Base-by-base conservation (phyloP, 805 yeast species). In the Kodamaea jinghongensis region DNA sequence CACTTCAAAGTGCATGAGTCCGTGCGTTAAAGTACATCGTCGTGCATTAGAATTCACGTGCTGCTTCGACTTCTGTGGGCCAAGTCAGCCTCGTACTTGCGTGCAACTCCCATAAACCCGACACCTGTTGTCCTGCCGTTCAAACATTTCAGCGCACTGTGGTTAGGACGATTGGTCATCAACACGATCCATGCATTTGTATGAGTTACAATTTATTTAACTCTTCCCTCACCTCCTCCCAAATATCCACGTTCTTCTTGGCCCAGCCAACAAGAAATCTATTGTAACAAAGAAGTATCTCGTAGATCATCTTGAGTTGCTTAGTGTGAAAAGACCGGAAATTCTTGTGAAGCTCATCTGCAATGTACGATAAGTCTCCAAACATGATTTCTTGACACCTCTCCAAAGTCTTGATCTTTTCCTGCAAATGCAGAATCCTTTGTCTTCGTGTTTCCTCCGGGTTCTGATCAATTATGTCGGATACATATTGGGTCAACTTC, bases 231-330 rank as follows among this genome's bases (percentile, higher is more conserved):
- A 81, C 76, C 43, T 78, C 85, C 43, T 76, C 78, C 86, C 87
- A 82, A 27, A 75, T 69, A 48, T 81, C 85, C 31, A 79, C 59
- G 52, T 82, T 81, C 61, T 79, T 78, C 50, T 69, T 71, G 4
- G 86, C 84, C 88, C 88, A 82, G 40, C 74, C 76, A 22, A 78
- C 60, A 26, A 82, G 71, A 39, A 78, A 75, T 26, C 74, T 60
- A 38, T 80, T 71, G 52, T 79, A 82, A 12, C 78, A 73, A 31
- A 61, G 41, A 41, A 81, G 64, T 47, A 81, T 78, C 35, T 65
- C 65, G 44, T 70, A 70, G 36, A 81, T 68, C 32, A 77, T 75
- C 29, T 69, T 70, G 40, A 76, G 69, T 46, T 77, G 79, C 31
- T 68, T 62, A 27, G 49, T 50, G 44, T 77, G 78, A 53, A 79